Conservation (phyloP, 2,329 filamentous ascomycete genomes). For the Onygena corvina region DNA sequence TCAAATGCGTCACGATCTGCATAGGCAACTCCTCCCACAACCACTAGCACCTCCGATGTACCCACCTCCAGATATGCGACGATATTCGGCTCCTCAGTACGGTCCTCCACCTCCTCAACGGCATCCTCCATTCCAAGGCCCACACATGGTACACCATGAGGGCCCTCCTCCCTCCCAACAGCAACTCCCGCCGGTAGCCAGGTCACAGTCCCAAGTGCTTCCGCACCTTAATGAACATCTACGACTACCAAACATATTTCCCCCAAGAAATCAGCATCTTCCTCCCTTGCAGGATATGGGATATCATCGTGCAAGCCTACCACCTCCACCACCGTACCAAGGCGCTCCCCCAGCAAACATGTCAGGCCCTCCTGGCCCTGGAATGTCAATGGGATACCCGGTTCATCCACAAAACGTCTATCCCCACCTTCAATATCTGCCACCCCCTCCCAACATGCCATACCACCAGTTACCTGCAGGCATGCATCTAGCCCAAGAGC, state of each 20-base stretch:
- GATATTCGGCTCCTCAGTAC: not conserved
- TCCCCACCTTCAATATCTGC: constrained; percentile 9
- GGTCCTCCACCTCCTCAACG: constrained; percentile 2
- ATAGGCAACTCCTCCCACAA: constrained; percentile 25
- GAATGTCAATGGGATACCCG: not conserved
- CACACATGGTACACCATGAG: not conserved
- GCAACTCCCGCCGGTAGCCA: constrained; percentile 24
- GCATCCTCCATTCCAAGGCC: not conserved
- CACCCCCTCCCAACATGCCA: constrained; percentile 2
- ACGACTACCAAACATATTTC: constrained; percentile 29
- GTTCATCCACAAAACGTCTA: not conserved
- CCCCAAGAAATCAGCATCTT: constrained; percentile 25
- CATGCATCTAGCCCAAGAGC: not conserved
- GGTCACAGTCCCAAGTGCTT: constrained; percentile 15
- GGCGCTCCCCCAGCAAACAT: not conserved
- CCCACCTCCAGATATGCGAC: constrained; percentile 18
- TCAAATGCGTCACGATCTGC: constrained; percentile 8
- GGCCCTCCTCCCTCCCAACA: constrained; percentile 15
- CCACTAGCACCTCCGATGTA: constrained; percentile 23
- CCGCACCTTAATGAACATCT: constrained; percentile 24
- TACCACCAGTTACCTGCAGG: not conserved
- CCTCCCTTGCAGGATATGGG: constrained; percentile 31
- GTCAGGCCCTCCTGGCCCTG: not conserved
- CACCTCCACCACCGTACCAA: constrained; percentile 14
- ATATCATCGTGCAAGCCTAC: constrained; percentile 24